phyloP scores from a whole-genome alignment of 331 rosid species.

The Acacia concinna region DNA sequence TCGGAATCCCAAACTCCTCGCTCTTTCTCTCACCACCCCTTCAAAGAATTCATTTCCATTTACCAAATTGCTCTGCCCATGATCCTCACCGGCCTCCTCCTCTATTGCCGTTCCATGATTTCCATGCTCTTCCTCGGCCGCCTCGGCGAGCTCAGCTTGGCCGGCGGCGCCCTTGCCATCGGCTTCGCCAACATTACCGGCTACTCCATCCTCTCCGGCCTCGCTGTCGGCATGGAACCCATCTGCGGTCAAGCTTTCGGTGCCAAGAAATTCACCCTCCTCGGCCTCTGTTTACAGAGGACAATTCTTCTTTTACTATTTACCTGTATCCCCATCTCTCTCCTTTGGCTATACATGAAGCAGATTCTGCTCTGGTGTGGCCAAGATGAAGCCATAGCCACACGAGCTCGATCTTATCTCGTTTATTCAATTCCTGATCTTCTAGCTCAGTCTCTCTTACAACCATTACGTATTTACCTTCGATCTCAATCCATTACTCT shows the following conservation, averaged over 20 bases:
- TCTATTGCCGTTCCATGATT: constrained; percentile 88
- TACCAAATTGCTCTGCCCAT: constrained; percentile 74
- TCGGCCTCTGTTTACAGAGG: constrained; percentile 79
- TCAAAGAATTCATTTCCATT: constrained; percentile 56
- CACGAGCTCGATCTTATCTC: constrained; percentile 69
- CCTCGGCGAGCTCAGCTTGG: constrained; percentile 78
- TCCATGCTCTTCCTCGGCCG: constrained; percentile 96
- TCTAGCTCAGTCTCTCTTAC: constrained; percentile 71
- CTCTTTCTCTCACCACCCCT: constrained; percentile 31
- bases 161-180: constrained; percentile 86
- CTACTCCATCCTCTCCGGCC: constrained; percentile 90
- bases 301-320: constrained; percentile 58
- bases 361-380: constrained; percentile 66
- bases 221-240: constrained; percentile 94
- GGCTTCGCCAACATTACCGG: constrained; percentile 97
- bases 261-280: constrained; percentile 63
- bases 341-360: constrained; percentile 79
- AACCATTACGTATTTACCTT: constrained; percentile 85
- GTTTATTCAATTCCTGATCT: constrained; percentile 86
- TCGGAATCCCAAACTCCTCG: constrained; percentile 33
- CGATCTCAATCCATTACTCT: constrained; percentile 81
- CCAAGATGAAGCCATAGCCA: constrained; percentile 66
- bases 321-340: constrained; percentile 67
- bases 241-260: constrained; percentile 94
- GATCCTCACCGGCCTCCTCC: constrained; percentile 81